Evolutionary conservation across 176 grass and related monocot species (phyloP).

Genomic region (Dactylis glomerata): DNA sequence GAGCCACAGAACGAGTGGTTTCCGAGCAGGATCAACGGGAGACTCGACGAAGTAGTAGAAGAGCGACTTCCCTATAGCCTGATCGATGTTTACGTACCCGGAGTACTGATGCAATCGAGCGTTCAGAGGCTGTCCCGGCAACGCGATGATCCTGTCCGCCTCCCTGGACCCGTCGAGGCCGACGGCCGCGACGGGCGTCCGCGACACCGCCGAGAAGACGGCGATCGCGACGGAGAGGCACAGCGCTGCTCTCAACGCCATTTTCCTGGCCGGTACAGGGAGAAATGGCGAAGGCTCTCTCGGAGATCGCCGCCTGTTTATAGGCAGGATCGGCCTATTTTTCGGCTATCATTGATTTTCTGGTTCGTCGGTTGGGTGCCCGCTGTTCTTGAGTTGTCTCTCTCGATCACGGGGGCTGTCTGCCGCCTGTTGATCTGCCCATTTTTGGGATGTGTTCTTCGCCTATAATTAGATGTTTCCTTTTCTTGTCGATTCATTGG

Average conservation of each 20-base stretch:
- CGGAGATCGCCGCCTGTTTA: conserved; percentile 15
- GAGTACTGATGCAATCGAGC: conserved; percentile 40
- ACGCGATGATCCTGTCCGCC: conserved; percentile 41
- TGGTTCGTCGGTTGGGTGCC: conserved; percentile 11
- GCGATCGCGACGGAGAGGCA: conserved; percentile 28
- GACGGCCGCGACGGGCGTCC: conserved; percentile 1
- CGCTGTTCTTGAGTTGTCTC: neutral
- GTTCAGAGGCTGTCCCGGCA: conserved; percentile 49
- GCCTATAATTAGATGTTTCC: conserved; percentile 22
- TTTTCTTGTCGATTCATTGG: neutral
- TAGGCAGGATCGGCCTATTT: neutral
- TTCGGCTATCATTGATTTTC: neutral
- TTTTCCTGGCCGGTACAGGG: neutral
- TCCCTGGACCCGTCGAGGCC: conserved; percentile 30
- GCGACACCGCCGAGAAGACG: conserved; percentile 18
- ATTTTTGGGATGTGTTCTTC: neutral
- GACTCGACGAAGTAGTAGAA: conserved; percentile 84
- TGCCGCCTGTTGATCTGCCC: conserved; percentile 4
- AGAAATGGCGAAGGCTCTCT: neutral
- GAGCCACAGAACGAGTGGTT: conserved; percentile 65
- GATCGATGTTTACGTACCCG: conserved; percentile 49
- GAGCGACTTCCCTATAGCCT: conserved; percentile 33
- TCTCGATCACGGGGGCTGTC: neutral
- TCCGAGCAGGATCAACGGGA: conserved; percentile 6
- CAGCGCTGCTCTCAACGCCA: conserved; percentile 25